A percentile compares a stretch with the other conserved stretches of the same genome.
These are phyloP conservation scores for Argentina anserina DNA, from an alignment of 306 rosid genomes.

Conservation along the genomic window DNA sequence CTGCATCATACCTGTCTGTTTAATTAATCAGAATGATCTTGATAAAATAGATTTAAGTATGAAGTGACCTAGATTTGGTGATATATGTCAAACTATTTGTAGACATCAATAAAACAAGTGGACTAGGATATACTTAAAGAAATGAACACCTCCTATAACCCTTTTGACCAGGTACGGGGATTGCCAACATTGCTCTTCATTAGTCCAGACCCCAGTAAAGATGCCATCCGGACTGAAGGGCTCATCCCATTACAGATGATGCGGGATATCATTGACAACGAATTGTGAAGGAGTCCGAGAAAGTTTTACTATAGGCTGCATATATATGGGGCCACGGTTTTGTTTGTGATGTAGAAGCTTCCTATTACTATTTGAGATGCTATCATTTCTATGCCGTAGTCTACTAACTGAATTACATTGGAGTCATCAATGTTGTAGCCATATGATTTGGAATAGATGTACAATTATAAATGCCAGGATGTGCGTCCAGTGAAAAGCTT, in stretches of 20 bases:
- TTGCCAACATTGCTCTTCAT: conserved; percentile 76
- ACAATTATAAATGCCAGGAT: neutral
- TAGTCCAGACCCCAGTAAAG: conserved; percentile 80
- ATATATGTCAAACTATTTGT: no score
- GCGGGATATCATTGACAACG: conserved; percentile 75
- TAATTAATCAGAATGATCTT: no score
- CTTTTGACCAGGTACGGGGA: conserved; percentile 64
- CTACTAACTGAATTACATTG: neutral
- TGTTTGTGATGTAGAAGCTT: neutral
- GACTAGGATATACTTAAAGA: neutral
- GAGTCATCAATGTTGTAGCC: conserved; percentile 29
- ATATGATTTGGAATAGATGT: conserved; percentile 23
- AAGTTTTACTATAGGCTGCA: neutral
- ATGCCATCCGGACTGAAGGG: conserved; percentile 86
- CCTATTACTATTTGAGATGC: neutral
- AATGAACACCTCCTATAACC: neutral
- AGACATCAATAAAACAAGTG: neutral
- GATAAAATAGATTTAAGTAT: no score
- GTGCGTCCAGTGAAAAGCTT: neutral
- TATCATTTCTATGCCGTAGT: conserved; percentile 17
- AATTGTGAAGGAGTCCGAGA: conserved; percentile 44
- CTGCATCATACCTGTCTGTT: neutral
- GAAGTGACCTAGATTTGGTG: neutral
- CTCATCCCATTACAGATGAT: conserved; percentile 92
- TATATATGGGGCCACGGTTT: neutral